These are phyloP conservation scores for Fusarium pseudocircinatum DNA, from an alignment of 2,329 filamentous ascomycete species.

Conservation along the genomic window DNA sequence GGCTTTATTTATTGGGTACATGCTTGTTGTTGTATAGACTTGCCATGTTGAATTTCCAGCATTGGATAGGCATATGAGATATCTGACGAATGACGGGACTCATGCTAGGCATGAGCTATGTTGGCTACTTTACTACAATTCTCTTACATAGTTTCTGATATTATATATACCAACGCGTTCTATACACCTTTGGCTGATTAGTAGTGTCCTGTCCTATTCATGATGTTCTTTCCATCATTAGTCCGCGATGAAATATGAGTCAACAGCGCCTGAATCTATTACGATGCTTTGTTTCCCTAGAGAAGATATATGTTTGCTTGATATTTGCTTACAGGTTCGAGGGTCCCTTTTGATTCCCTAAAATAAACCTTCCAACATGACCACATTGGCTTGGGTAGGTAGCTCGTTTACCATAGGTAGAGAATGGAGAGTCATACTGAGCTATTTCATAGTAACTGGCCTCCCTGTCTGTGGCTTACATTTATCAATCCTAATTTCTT, in stretches of 20 bases:
- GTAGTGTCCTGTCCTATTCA: background rate
- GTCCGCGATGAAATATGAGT: background rate
- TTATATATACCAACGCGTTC: background rate
- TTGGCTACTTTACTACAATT: constrained; percentile 3
- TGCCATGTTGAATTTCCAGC: background rate
- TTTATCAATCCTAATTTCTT: background rate
- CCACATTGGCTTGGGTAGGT: background rate
- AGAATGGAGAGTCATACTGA: background rate
- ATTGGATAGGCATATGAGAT: background rate
- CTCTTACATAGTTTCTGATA: constrained; percentile 2
- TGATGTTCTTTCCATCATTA: background rate
- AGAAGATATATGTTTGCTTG: background rate
- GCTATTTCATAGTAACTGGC: background rate
- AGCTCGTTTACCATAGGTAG: background rate
- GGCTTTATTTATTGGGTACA: constrained; percentile 25
- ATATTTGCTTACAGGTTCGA: background rate
- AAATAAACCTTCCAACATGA: background rate
- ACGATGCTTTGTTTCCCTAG: background rate
- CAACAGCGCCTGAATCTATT: background rate
- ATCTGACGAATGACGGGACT: constrained; percentile 1
- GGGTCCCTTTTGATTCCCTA: too few species aligned
- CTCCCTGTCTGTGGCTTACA: background rate
- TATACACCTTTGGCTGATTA: background rate
- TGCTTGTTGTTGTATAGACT: constrained; percentile 23
- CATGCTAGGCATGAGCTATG: constrained; percentile 26